phyloP scores from a whole-genome alignment of 768 basidiomycete species.

The Daedalea quercina region DNA sequence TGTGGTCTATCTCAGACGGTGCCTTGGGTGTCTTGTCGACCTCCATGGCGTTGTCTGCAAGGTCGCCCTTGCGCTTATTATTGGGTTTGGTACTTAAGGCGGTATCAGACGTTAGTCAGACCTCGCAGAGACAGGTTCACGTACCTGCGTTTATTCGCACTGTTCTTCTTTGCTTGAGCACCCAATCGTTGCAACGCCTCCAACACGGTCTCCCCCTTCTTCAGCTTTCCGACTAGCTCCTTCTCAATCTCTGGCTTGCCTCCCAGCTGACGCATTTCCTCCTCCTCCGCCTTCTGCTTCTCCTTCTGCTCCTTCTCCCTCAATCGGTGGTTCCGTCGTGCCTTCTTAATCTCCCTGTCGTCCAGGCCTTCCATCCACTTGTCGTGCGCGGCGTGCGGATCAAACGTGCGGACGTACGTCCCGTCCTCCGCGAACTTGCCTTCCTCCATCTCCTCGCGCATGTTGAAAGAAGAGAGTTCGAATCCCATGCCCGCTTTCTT shows the following conservation, averaged over 20 bases:
- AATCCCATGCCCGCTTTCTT: constrained; percentile 89
- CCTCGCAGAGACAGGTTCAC: not conserved
- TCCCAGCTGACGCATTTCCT: constrained; percentile 62
- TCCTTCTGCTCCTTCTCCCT: constrained; percentile 69
- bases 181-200: constrained; percentile 88
- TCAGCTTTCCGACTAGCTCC: constrained; percentile 67
- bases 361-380: constrained; percentile 91
- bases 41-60: constrained; percentile 31
- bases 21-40: constrained; percentile 36
- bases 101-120: not conserved
- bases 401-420: constrained; percentile 75
- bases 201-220: constrained; percentile 86
- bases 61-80: constrained; percentile 24
- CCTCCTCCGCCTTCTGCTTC: constrained; percentile 66
- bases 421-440: constrained; percentile 96
- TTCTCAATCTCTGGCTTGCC: constrained; percentile 57
- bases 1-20: constrained; percentile 54
- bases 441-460: constrained; percentile 98
- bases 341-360: constrained; percentile 80
- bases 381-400: constrained; percentile 90
- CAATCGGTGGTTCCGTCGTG: constrained; percentile 66
- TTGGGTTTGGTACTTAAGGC: constrained; percentile 20
- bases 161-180: constrained; percentile 47
- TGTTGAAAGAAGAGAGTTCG: constrained; percentile 94
- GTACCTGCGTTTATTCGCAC: constrained; percentile 16